Conservation (phyloP, 768 basidiomycete genomes). For the Trametes elegans region DNA sequence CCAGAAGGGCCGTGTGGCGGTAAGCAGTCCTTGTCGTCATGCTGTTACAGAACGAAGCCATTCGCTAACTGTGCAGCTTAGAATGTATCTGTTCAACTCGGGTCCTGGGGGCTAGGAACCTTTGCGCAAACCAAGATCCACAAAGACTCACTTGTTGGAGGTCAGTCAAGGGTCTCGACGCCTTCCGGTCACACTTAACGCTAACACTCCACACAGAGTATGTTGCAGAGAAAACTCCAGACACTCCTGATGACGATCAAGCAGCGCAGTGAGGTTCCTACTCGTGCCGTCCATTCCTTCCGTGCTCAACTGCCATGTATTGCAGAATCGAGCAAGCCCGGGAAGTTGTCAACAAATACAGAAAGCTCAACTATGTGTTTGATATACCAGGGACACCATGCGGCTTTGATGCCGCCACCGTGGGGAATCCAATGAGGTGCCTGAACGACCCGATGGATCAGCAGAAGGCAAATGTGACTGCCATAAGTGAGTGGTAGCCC, state of each 20-base stretch:
- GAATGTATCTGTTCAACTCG: slow-evolving; percentile 33
- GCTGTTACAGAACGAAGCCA: too few species aligned
- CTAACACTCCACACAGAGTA: slow-evolving; percentile 12
- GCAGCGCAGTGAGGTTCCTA: background rate
- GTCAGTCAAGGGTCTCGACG: slow-evolving; percentile 13
- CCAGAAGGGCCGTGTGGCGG: too few species aligned
- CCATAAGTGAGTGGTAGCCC: slow-evolving; percentile 28
- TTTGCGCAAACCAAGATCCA: slow-evolving; percentile 36
- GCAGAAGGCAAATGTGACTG: slow-evolving; percentile 19
- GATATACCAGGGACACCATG: slow-evolving; percentile 10
- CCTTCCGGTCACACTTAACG: background rate
- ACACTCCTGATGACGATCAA: background rate
- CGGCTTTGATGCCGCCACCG: slow-evolving; percentile 38
- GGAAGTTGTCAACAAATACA: slow-evolving; percentile 11
- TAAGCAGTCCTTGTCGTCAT: too few species aligned
- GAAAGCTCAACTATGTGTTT: slow-evolving; percentile 37
- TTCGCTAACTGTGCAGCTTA: slow-evolving; percentile 1
- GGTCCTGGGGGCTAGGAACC: slow-evolving; percentile 44
- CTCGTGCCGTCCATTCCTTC: background rate
- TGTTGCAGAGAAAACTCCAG: slow-evolving; percentile 7
- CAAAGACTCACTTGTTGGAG: slow-evolving; percentile 32
- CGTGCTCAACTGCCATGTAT: too few species aligned
- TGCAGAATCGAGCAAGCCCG: background rate
- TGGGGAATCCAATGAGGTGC: slow-evolving; percentile 46
- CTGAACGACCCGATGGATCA: slow-evolving; percentile 34